Evolutionary conservation across 2,329 filamentous ascomycete genomes (phyloP).

Genomic region (Ilyonectria sp.): DNA sequence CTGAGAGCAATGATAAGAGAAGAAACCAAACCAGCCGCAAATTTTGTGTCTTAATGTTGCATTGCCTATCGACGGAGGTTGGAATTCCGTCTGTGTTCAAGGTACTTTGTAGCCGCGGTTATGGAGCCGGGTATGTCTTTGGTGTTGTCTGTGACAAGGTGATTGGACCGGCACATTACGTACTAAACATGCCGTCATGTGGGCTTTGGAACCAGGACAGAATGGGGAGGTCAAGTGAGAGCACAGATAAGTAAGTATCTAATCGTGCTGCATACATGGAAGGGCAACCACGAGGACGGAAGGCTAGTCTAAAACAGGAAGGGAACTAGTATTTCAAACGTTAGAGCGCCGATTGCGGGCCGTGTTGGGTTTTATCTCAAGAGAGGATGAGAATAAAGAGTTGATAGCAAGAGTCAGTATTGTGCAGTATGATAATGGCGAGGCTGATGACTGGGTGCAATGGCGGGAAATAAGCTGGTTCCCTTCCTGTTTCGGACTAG

Average conservation of each 20-base stretch:
- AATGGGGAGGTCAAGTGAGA: conserved; percentile 31
- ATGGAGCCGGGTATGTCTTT: background rate
- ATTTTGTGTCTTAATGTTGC: background rate
- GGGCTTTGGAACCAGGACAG: conserved; percentile 15
- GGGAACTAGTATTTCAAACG: background rate
- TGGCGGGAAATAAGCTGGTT: background rate
- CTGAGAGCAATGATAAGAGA: conserved; percentile 7
- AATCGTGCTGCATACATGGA: background rate
- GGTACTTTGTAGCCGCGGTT: background rate
- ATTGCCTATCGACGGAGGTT: background rate
- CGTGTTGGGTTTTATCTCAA: background rate
- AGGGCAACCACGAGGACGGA: background rate
- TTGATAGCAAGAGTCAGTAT: background rate
- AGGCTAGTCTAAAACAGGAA: background rate
- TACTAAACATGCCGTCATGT: conserved; percentile 10
- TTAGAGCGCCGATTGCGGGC: background rate
- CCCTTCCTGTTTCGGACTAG: background rate
- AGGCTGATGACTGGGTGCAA: background rate
- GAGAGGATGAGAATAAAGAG: background rate
- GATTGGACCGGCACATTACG: background rate
- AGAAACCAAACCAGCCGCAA: background rate
- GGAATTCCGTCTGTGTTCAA: background rate
- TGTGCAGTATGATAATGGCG: background rate
- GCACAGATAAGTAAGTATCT: conserved; percentile 15
- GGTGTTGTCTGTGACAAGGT: background rate